Evolutionary conservation across 768 basidiomycete species (phyloP), one percentile per base, ranked within the genome.

Genomic region (Rhodotorula taiwanensis): DNA sequence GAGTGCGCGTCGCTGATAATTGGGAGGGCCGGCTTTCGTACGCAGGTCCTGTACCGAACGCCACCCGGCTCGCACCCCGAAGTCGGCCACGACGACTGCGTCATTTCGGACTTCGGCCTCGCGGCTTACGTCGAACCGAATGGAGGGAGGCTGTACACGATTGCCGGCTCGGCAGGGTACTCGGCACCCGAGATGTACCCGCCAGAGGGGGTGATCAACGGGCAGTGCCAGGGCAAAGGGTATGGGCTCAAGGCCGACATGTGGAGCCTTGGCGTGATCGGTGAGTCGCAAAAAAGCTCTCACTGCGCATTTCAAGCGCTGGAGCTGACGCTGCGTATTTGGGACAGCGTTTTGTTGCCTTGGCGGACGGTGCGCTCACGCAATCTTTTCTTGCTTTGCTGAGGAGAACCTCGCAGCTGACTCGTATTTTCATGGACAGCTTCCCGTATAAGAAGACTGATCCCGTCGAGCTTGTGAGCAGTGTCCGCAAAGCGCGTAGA

Each of bases 31-130:
- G n/a, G n/a, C n/a, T n/a, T n/a, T n/a, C 7, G 43, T 20, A 44
- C 4, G n/a, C 59, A 66, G 65, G 49, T 69, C 36, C 59, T 69
- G 16, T 69, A 69, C 45, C 67, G 67, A n/a, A 69, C 59, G 1
- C 67, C 67, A 21, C 67, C 67, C 14, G 66, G 62, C 28, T 52
- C 54, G 8, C 55, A 64, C 36, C 62, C 55, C 23, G 51, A 56
- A 41, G 45, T 65, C 27, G 66, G 61, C 9, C 58, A 68, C 45
- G 66, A 63, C 62, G 67, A 69, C 52, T 64, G 62, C 44, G 67
- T 69, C 45, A 55, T 69, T 31, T 64, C 62, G 8, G 67, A 69
- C 42, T 69, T 69, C 25, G 67, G 67, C 4, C 59, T 69, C 47
- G 67, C 67, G n/a, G 67, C 58, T 18, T 61, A 57, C 52, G 36